A percentile compares a stretch with the other conserved stretches of the same genome.
Evolutionary conservation across 2,329 filamentous ascomycete species (phyloP).

Genomic region (Niveomyces coronatus): DNA sequence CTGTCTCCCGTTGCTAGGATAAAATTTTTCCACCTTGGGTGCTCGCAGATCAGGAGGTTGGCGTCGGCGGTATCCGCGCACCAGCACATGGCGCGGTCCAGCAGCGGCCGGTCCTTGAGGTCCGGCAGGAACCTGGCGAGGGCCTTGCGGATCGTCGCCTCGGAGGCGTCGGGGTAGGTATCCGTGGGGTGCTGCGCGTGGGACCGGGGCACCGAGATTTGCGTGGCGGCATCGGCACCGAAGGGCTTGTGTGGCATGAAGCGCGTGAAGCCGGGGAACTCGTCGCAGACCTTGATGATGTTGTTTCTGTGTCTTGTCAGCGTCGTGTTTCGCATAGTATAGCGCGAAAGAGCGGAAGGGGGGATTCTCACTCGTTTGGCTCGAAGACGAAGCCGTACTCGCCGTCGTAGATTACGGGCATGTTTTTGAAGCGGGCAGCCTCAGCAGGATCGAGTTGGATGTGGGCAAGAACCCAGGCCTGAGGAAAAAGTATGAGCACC

Average conservation of each 20-base stretch:
- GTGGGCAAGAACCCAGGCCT: slow-evolving; percentile 37
- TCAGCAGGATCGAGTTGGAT: slow-evolving; percentile 31
- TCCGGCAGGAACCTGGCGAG: slow-evolving; percentile 21
- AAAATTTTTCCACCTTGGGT: slow-evolving; percentile 32
- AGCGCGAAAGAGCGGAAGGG: no score
- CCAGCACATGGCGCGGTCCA: slow-evolving; percentile 24
- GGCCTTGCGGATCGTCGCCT: slow-evolving; percentile 19
- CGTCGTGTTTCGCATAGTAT: not conserved
- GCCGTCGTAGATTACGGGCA: slow-evolving; percentile 35
- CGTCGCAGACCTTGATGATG: slow-evolving; percentile 27
- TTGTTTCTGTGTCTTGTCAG: slow-evolving; percentile 15
- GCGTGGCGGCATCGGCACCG: slow-evolving; percentile 18
- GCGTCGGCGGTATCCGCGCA: slow-evolving; percentile 26
- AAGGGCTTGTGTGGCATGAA: slow-evolving; percentile 25
- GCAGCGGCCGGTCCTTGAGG: slow-evolving; percentile 19
- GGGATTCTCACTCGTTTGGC: slow-evolving; percentile 25
- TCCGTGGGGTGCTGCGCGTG: slow-evolving; percentile 27
- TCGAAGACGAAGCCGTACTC: slow-evolving; percentile 40
- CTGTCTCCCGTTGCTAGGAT: slow-evolving; percentile 36
- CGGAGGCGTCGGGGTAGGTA: slow-evolving; percentile 25
- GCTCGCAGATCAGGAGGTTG: slow-evolving; percentile 24
- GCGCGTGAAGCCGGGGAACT: slow-evolving; percentile 29
- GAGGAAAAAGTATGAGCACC: slow-evolving; percentile 9
- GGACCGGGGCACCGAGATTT: slow-evolving; percentile 24
- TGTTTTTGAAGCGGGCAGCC: slow-evolving; percentile 28